Percentiles rank a stretch among this genome's conserved stretches.
Evolutionary conservation across 2,329 filamentous ascomycete species (phyloP).

Genomic region (Scedosporium dehoogii): DNA sequence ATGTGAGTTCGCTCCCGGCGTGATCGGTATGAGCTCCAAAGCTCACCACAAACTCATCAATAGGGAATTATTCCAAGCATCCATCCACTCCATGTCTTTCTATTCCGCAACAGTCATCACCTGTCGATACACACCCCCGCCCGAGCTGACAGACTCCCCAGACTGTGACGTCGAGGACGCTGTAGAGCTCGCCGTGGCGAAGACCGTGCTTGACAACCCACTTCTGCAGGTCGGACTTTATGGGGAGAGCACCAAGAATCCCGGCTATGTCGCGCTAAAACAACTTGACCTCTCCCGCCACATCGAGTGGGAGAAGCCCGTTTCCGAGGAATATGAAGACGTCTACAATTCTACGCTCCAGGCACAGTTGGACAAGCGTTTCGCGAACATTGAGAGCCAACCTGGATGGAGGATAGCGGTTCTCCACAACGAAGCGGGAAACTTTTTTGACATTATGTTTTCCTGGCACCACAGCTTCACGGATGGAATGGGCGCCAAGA

Average conservation of each 20-base stretch:
- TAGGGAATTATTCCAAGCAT: not conserved
- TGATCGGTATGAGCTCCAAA: not conserved
- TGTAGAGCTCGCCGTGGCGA: not conserved
- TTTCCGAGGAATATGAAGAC: not conserved
- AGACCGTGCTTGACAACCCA: not conserved
- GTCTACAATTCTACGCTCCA: not conserved
- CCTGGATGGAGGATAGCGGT: not conserved
- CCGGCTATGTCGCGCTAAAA: not conserved
- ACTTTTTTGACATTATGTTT: not conserved
- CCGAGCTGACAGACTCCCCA: not conserved
- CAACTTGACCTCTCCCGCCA: not conserved
- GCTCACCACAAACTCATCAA: not conserved
- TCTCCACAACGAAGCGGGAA: not conserved
- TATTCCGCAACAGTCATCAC: not conserved
- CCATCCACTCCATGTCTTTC: not conserved
- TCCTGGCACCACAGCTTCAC: not conserved
- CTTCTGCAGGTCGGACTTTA: not conserved
- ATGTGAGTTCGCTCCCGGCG: not conserved
- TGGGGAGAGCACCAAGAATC: not conserved
- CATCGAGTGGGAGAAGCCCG: not conserved
- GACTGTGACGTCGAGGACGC: not conserved
- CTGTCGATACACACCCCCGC: not conserved
- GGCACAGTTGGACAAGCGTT: not conserved
- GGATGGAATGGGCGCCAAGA: not conserved
- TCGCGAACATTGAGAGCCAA: not conserved